Base-by-base conservation (phyloP, 2,329 filamentous ascomycete genomes). In the Trichoderma guizhouense region DNA sequence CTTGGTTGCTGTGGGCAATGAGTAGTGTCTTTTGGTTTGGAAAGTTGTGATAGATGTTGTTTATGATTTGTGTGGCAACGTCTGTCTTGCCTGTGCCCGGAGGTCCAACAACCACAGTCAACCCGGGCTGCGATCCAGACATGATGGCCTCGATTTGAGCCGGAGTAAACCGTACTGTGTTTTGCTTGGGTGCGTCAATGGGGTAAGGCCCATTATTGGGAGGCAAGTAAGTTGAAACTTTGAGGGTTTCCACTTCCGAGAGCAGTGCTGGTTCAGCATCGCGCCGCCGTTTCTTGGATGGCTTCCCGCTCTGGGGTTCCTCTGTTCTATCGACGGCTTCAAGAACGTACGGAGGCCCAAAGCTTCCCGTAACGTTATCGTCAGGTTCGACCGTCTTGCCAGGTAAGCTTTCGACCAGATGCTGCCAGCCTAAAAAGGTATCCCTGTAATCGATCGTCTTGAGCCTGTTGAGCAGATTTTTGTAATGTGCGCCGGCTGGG, bases 51-150 rank as follows among this genome's bases (percentile, higher is more conserved):
- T 99, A 99, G 76, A 99, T 92, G 81, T 98, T 98, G 84, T 93
- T 98, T 83, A 99, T 99, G 79, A 98, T 97, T 81, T 99, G 96
- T 5, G 95, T 98, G 62, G 94, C 95, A 68, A 99, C 96, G 82
- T 99, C 96, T n/a, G 96, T 99, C 85, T 99, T 99, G 74, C 97
- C 96, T 7, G 96, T 99, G 69, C 96, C 96, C 8, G 96, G 96
- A 69, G 96, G 96, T 1, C 96, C 96, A 74, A 99, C 93, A 76
- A 99, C 92, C 62, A 99, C 89, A 1, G 95, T 98, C 66, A 99
- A 86, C 24, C 97, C 96, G 43, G 96, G 95, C 77, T 99, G 97
- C 7, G 93, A 95, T 24, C 96, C 96, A 53, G 95, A 98, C 73
- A 93, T 90, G 77, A 99, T 96, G 30, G 96, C 96, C 80, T 98